Percentiles rank a stretch among this genome's conserved stretches.
Evolutionary conservation across 129 eudicot genomes (phyloP).

Genomic region (Artemisia tridentata): DNA sequence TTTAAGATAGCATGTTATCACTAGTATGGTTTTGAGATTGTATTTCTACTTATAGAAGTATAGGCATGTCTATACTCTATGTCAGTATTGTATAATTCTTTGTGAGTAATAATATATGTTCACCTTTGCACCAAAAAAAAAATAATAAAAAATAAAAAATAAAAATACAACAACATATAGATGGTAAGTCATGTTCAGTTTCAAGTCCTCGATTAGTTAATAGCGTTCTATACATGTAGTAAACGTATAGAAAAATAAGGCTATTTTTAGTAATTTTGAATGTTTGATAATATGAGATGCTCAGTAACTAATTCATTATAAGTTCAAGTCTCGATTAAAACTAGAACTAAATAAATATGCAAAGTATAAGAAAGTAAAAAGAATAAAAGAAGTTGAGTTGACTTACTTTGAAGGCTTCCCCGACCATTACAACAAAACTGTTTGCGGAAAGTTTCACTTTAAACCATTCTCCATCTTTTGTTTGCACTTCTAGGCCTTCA

Average conservation of each 20-base stretch:
- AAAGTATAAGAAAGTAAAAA: neutral
- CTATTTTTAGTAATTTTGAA: neutral
- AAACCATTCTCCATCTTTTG: slow-evolving; percentile 52
- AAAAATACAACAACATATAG: too few species aligned
- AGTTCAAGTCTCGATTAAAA: neutral
- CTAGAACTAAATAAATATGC: neutral
- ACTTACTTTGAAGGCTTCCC: slow-evolving; percentile 52
- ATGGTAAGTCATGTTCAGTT: neutral
- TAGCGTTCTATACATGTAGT: neutral
- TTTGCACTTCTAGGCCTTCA: slow-evolving; percentile 44
- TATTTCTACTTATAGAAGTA: too few species aligned
- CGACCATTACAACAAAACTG: slow-evolving; percentile 50
- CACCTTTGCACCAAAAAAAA: too few species aligned
- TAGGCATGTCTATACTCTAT: too few species aligned
- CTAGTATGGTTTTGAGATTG: too few species aligned
- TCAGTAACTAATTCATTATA: neutral
- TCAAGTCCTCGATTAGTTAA: neutral
- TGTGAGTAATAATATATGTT: too few species aligned
- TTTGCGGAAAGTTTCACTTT: slow-evolving; percentile 30
- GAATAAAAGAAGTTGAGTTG: neutral
- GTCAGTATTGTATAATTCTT: too few species aligned
- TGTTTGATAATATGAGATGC: neutral
- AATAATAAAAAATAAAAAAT: too few species aligned
- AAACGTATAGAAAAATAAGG: too few species aligned
- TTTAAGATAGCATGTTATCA: too few species aligned